Conservation (phyloP, 805 yeast genomes). For the Blastobotrys attinorum region DNA sequence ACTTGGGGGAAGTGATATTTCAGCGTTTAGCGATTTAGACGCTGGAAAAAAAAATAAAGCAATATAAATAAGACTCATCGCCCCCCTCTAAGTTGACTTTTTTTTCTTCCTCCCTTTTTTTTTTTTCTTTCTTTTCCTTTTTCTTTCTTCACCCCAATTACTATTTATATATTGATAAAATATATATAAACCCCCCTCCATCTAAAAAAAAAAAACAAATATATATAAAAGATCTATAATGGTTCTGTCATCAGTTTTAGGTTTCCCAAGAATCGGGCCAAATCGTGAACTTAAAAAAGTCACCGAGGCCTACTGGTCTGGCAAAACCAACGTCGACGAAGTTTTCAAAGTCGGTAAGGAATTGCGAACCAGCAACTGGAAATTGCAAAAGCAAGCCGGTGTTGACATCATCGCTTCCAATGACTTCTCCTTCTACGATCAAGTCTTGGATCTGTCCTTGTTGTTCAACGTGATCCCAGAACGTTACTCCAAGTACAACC, state of each 20-base stretch:
- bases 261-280: conserved; percentile 99
- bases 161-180: background rate
- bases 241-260: conserved; percentile 97
- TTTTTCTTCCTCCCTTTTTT: conserved; percentile 1
- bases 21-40: too few relatives aligned
- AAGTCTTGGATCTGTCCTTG: conserved; percentile 84
- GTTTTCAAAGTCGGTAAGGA: conserved; percentile 89
- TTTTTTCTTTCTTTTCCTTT: background rate
- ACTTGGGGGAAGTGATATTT: too few relatives aligned
- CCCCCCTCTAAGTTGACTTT: background rate
- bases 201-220: conserved; percentile 2
- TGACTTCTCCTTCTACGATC: conserved; percentile 98
- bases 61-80: background rate
- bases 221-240: conserved; percentile 36
- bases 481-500: conserved; percentile 87
- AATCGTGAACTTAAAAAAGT: conserved; percentile 98
- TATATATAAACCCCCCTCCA: too few relatives aligned
- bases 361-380: conserved; percentile 95
- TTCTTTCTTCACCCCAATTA: background rate
- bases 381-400: conserved; percentile 94
- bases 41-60: too few relatives aligned
- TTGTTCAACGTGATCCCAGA: conserved; percentile 95
- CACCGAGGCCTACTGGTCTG: conserved; percentile 98
- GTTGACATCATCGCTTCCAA: conserved; percentile 95
- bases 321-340: conserved; percentile 82